Base-by-base conservation (phyloP, 306 rosid genomes). In the Castanospermum australe region DNA sequence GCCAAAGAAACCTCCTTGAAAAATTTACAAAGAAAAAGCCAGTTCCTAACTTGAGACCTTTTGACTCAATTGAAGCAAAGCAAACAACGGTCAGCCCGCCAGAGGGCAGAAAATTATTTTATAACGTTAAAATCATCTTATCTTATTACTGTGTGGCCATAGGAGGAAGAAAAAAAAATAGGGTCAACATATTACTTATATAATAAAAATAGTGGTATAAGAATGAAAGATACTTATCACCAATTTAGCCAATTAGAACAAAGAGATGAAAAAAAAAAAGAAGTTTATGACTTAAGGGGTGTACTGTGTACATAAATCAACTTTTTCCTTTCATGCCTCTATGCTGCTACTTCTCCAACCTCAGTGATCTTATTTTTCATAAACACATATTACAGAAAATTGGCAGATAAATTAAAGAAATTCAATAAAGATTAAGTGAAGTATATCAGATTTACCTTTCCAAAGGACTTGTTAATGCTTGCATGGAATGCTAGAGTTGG, bases 401-500 rank as follows among this genome's bases (percentile, higher is more conserved):
- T 35, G 67, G 56, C 18, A 52, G 51, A 62, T 38, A 47, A 51
- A 77, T 28, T 17, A 41, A 78, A 68, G 25, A 73, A 65, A 54
- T 12, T 14, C 44, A 64, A 38, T 18, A 64, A 78, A 20, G 51
- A 84, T 32, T 6, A 48, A 24, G 5, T 28, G 42, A 70, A 18
- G 33, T 32, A 50, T 18, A 45, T 33, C n/a, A 17, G 6, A 71
- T 14, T 32, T 88, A 95, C 98, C 95, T 95, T 95, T 81, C 99
- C 98, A 80, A 95, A 95, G 74, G 98, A 93, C 85, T 93, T 95
- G 82, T 93, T 95, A 75, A 93, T 84, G 84, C 97, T 93, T 47
- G 97, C 97, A 76, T 95, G 99, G 85, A 95, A 95, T 59, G 99
- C 99, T 36, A 95, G 89, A 75, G 98, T 90, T 61, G 99, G 98